Percentiles rank a stretch among this genome's conserved stretches.
These are phyloP conservation scores for Fragaria iinumae DNA, from an alignment of 306 rosid species.

Conservation along the genomic window DNA sequence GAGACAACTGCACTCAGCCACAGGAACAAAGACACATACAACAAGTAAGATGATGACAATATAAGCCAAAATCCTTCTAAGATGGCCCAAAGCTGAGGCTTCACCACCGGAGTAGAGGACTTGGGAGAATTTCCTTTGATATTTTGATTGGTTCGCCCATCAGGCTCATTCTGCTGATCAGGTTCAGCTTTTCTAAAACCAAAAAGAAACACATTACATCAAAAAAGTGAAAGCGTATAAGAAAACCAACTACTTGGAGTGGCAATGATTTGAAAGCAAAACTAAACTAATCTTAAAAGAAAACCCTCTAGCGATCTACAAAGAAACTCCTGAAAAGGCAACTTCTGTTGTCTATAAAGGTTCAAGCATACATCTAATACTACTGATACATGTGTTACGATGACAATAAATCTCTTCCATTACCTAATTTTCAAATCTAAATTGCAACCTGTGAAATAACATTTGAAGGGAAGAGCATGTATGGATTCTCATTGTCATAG, in stretches of 20 bases:
- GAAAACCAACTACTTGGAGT: neutral
- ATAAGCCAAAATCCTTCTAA: slow-evolving; percentile 86
- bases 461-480: neutral
- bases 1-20: slow-evolving; percentile 94
- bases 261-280: neutral
- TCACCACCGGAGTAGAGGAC: slow-evolving; percentile 40
- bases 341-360: neutral
- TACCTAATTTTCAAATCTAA: neutral
- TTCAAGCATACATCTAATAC: neutral
- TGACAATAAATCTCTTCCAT: neutral
- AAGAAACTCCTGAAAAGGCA: neutral
- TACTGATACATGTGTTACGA: neutral
- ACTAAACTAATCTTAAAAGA: neutral
- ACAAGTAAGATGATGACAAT: slow-evolving; percentile 76
- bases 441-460: neutral
- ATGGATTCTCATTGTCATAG: neutral
- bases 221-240: neutral
- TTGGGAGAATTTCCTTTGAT: slow-evolving; percentile 48
- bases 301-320: neutral
- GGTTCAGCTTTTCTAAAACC: slow-evolving; percentile 52
- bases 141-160: slow-evolving; percentile 32
- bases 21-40: slow-evolving; percentile 75
- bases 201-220: slow-evolving; percentile 12
- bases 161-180: slow-evolving; percentile 39
- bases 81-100: slow-evolving; percentile 66